Conservation (phyloP, 106 monocot genomes). For the Dendrobium officinale region DNA sequence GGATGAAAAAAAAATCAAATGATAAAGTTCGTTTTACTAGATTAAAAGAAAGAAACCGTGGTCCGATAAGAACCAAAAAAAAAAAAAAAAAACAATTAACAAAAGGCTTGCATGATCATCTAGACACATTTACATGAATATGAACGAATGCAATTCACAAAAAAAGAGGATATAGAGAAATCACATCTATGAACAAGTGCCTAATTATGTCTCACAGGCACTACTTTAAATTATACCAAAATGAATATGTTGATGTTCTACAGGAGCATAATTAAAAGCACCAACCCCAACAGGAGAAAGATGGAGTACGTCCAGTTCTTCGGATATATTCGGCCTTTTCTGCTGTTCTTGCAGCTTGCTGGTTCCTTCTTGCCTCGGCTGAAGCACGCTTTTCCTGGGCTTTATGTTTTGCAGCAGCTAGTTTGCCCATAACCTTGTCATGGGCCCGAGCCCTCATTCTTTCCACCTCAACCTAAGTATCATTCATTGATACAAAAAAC, state of each 20-base stretch:
- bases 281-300: conserved; percentile 44
- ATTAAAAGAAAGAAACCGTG: neutral
- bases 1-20: no score
- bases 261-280: conserved; percentile 18
- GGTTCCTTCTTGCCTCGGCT: conserved; percentile 45
- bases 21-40: neutral
- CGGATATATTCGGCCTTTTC: conserved; percentile 42
- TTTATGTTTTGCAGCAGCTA: conserved; percentile 40
- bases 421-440: conserved; percentile 41
- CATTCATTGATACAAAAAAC: neutral
- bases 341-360: conserved; percentile 37
- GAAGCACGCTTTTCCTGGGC: conserved; percentile 42
- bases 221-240: neutral
- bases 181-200: neutral
- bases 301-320: conserved; percentile 45
- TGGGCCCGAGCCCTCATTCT: conserved; percentile 45
- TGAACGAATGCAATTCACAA: neutral
- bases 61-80: neutral
- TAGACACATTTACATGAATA: neutral
- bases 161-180: neutral
- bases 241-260: neutral
- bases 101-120: conserved; percentile 2
- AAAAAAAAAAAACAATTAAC: neutral
- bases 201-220: neutral
- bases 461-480: conserved; percentile 44